phyloP scores from a whole-genome alignment of 768 basidiomycete genomes.

The Coprinopsis sp. region DNA sequence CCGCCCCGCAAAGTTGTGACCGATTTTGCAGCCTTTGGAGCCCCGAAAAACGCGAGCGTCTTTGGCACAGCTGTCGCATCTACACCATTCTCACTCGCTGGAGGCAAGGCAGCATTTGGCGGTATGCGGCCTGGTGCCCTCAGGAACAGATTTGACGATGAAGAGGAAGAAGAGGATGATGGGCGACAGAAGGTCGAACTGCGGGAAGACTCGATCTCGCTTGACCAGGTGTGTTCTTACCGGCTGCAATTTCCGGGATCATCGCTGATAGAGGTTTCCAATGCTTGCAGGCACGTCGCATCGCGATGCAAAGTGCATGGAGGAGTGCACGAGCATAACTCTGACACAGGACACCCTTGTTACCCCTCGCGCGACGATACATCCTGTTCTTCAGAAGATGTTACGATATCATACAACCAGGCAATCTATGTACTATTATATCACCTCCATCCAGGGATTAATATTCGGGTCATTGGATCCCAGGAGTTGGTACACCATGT shows the following conservation, averaged over 20 bases:
- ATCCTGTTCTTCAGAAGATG: too few species aligned
- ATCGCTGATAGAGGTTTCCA: slow-evolving; percentile 2
- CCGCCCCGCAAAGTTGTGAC: slow-evolving; percentile 85
- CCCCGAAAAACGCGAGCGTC: slow-evolving; percentile 68
- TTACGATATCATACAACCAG: too few species aligned
- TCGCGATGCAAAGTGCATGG: slow-evolving; percentile 90
- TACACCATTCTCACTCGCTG: slow-evolving; percentile 75
- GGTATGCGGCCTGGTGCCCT: slow-evolving; percentile 51
- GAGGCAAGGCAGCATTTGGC: slow-evolving; percentile 81
- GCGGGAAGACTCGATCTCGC: slow-evolving; percentile 78
- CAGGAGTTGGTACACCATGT: too few species aligned
- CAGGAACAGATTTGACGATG: slow-evolving; percentile 39
- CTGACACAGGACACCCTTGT: not conserved
- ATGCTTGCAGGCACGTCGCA: slow-evolving; percentile 61
- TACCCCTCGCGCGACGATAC: too few species aligned
- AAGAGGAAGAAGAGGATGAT: slow-evolving; percentile 73
- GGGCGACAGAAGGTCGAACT: slow-evolving; percentile 72
- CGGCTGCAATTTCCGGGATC: not conserved
- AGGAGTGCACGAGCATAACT: slow-evolving; percentile 56
- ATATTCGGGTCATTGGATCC: too few species aligned
- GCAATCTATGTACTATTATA: too few species aligned
- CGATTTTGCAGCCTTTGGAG: slow-evolving; percentile 85
- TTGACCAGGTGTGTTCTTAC: slow-evolving; percentile 73
- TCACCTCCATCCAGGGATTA: too few species aligned
- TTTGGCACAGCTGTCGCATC: slow-evolving; percentile 79